These are phyloP conservation scores for Talaromyces thailandensis DNA, from an alignment of 495 filamentous ascomycete species.

Conservation along the genomic window DNA sequence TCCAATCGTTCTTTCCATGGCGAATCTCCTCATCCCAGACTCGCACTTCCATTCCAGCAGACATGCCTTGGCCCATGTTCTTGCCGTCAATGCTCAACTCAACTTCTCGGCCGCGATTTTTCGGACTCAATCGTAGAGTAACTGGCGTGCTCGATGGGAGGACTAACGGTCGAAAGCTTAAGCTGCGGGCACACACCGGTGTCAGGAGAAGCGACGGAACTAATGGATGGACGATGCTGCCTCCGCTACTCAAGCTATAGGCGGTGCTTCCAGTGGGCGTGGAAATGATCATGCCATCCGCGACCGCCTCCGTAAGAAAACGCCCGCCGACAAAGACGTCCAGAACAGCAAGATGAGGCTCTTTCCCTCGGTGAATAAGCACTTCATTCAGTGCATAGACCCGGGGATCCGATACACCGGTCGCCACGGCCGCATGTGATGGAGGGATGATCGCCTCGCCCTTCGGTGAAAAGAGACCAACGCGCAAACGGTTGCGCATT, in stretches of 20 bases:
- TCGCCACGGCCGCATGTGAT: slow-evolving; percentile 6
- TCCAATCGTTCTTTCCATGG: slow-evolving; percentile 54
- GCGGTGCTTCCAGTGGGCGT: slow-evolving; percentile 94
- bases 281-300: slow-evolving; percentile 88
- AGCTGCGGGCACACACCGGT: slow-evolving; percentile 84
- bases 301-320: slow-evolving; percentile 84
- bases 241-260: slow-evolving; percentile 84
- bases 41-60: slow-evolving; percentile 76
- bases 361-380: slow-evolving; percentile 80
- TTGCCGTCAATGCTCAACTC: slow-evolving; percentile 87
- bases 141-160: slow-evolving; percentile 81
- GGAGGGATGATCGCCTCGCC: slow-evolving; percentile 37
- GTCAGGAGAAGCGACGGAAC: slow-evolving; percentile 83
- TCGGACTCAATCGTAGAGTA: slow-evolving; percentile 68
- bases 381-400: slow-evolving; percentile 94
- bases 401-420: slow-evolving; percentile 14
- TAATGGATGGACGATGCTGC: slow-evolving; percentile 90
- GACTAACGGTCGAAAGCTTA: slow-evolving; percentile 87
- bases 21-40: slow-evolving; percentile 74
- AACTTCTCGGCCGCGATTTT: slow-evolving; percentile 73
- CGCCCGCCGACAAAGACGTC: slow-evolving; percentile 78
- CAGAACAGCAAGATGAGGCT: slow-evolving; percentile 83
- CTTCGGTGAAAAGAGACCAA: slow-evolving; percentile 62
- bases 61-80: slow-evolving; percentile 57
- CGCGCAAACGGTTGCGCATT: slow-evolving; percentile 75